Percentiles rank a stretch among this genome's conserved stretches.
phyloP scores from a whole-genome alignment of 345 rosid genomes.

The Triadica sebifera region DNA sequence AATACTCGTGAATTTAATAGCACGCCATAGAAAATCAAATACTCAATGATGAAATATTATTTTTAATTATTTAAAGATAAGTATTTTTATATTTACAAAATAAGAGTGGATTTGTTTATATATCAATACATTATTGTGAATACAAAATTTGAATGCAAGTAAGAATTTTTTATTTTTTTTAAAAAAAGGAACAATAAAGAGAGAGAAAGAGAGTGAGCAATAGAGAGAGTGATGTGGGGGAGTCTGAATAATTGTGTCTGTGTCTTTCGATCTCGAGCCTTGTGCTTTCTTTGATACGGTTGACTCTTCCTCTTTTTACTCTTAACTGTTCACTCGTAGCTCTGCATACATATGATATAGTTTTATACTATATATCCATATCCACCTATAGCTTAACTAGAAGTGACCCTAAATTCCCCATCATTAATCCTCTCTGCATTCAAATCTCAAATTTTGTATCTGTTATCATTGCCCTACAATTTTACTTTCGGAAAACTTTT shows the following conservation, averaged over 20 bases:
- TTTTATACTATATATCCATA: too few relatives aligned
- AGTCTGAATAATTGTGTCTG: slow-evolving; percentile 47
- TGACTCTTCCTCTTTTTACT: slow-evolving; percentile 30
- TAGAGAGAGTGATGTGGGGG: slow-evolving; percentile 31
- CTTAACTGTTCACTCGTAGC: background rate
- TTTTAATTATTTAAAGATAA: too few relatives aligned
- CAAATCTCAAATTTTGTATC: slow-evolving; percentile 9
- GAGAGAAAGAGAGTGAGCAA: background rate
- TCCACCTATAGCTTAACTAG: background rate
- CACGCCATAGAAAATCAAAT: too few relatives aligned
- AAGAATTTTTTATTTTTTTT: too few relatives aligned
- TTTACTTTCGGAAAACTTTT: background rate
- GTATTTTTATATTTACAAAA: too few relatives aligned
- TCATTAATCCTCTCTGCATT: background rate
- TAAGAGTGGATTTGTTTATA: too few relatives aligned
- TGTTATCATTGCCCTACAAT: background rate
- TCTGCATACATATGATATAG: background rate
- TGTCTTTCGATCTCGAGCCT: slow-evolving; percentile 71
- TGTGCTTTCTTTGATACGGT: slow-evolving; percentile 49
- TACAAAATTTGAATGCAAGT: too few relatives aligned
- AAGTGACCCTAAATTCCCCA: slow-evolving; percentile 6
- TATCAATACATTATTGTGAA: too few relatives aligned
- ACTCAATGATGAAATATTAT: too few relatives aligned
- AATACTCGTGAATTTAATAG: too few relatives aligned
- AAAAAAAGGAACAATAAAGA: too few relatives aligned